phyloP scores from a whole-genome alignment of 805 yeast species.

The baker's yeast (Saccharomyces cerevisiae) region DNA sequence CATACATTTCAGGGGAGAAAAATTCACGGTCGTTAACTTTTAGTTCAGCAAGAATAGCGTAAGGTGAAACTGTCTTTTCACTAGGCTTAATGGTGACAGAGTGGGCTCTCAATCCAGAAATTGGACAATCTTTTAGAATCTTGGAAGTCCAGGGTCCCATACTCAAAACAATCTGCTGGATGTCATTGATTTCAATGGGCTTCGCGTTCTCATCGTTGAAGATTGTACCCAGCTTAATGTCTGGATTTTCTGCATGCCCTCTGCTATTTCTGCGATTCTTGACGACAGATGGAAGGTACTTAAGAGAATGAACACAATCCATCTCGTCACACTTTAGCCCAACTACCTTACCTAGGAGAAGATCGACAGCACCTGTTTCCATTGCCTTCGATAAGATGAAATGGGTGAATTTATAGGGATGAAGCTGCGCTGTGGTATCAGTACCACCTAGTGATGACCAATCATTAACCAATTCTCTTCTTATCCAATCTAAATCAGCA shows the following conservation, averaged over 20 bases:
- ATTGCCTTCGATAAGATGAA: constrained; percentile 71
- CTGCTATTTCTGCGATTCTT: constrained; percentile 5
- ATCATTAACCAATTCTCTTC: constrained; percentile 50
- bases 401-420: constrained; percentile 90
- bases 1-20: constrained; percentile 90
- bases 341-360: constrained; percentile 76
- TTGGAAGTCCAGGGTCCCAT: constrained; percentile 97
- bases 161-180: constrained; percentile 73
- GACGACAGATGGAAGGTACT: constrained; percentile 38
- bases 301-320: constrained; percentile 65
- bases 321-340: constrained; percentile 54
- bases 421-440: constrained; percentile 92
- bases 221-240: not conserved
- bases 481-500: constrained; percentile 67
- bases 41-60: constrained; percentile 88
- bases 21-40: constrained; percentile 57
- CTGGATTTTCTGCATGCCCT: not conserved
- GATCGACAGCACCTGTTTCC: constrained; percentile 73
- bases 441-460: constrained; percentile 79
- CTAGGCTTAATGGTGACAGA: constrained; percentile 85
- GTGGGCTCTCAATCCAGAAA: constrained; percentile 89
- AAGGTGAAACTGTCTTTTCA: constrained; percentile 68
- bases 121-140: constrained; percentile 86
- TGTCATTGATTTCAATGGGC: constrained; percentile 40
- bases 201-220: constrained; percentile 17